phyloP scores from a whole-genome alignment of 345 rosid species.

The Kernera saxatilis region DNA sequence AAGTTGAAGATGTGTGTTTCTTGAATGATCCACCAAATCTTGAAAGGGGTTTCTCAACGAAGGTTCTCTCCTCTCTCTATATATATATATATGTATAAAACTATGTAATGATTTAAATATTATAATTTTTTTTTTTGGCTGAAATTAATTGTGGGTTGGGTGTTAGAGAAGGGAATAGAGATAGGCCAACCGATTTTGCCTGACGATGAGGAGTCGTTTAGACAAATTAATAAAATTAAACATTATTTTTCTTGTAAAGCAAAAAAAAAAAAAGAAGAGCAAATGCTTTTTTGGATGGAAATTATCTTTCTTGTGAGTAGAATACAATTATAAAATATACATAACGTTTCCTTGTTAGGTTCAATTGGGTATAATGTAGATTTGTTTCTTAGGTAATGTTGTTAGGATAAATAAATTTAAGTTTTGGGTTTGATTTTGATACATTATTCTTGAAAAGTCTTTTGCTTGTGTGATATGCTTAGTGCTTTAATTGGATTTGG shows the following conservation, averaged over 20 bases:
- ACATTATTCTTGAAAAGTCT: slow-evolving; percentile 11
- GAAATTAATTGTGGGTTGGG: slow-evolving; percentile 29
- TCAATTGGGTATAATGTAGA: slow-evolving; percentile 18
- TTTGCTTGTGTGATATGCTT: slow-evolving; percentile 17
- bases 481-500: slow-evolving; percentile 7
- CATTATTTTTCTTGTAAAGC: not conserved
- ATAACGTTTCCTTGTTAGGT: slow-evolving; percentile 8
- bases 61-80: too few species aligned
- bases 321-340: not conserved
- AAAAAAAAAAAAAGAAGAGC: not conserved
- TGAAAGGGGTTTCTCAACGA: slow-evolving; percentile 21
- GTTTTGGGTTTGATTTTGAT: slow-evolving; percentile 6
- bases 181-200: slow-evolving; percentile 46
- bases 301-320: not conserved
- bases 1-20: slow-evolving; percentile 21
- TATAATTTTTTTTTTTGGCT: not conserved
- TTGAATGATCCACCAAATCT: slow-evolving; percentile 26
- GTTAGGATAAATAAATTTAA: not conserved
- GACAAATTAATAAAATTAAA: not conserved
- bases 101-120: slow-evolving; percentile 7
- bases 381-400: slow-evolving; percentile 21
- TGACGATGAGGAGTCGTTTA: slow-evolving; percentile 32
- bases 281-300: slow-evolving; percentile 17
- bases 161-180: slow-evolving; percentile 30
- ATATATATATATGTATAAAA: slow-evolving; percentile 6